Evolutionary conservation across 306 rosid genomes (phyloP), one percentile per base, ranked within the genome.

Genomic region (Corylus heterophylla): DNA sequence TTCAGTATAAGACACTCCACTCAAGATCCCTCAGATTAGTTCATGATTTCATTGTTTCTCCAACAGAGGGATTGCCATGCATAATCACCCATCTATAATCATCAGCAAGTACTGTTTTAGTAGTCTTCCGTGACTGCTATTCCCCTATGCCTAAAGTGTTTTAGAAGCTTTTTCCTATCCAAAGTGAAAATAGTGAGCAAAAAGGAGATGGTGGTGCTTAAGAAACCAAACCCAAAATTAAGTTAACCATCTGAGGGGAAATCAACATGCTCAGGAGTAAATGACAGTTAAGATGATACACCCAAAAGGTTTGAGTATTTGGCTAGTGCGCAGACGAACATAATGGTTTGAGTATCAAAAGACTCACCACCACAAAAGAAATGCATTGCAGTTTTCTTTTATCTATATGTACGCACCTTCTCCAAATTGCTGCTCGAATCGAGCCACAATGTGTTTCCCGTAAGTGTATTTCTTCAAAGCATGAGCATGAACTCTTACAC

Each of bases 391-490:
- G 37, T 59, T 59, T 59, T 20, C 31, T 54, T 14, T 16, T 59
- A 0, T 22, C 66, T 25, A 72, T 27, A 54, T 79, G 63, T 54
- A 73, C 64, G 20, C 64, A 82, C 88, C 88, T 79, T 85, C 88
- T 73, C 88, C 88, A 62, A 82, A 85, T 12, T 75, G 76, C 84
- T 79, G 88, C 52, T 85, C 88, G 59, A 73, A 82, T 25, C 88
- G 86, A 58, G 88, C 79, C 20, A 85, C 84, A 35, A 85, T 85
- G 86, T 85, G 88, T 67, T 85, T 85, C 74, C 86, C 86, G 7
- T 85, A 85, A 18, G 88, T 85, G 79, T 85, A 82, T 74, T 85
- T 85, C 88, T 85, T 85, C 86, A 85, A 69, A 56, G 88, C 86
- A 20, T 71, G 76, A 4, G 80, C 78, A 73, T 85, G 88, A 76